Evolutionary conservation across 23 red algal genomes (phyloP), one percentile per base, ranked within the genome.

Genomic region (Gracilaria gracilis): DNA sequence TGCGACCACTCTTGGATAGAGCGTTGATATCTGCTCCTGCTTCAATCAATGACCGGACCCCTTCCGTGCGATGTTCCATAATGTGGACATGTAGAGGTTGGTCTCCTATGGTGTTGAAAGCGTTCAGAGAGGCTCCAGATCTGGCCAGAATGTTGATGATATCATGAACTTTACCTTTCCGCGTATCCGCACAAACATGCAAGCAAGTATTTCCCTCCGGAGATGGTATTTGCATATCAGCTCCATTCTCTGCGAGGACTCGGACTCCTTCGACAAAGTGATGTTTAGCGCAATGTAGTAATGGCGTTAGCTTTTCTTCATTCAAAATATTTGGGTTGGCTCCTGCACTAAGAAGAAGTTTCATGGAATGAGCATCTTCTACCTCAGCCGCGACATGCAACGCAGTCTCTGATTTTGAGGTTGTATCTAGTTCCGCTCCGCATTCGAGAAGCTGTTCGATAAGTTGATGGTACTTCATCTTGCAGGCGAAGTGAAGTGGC

Each of bases 211-310:
- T 66, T 59, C 80, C 80, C 38, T 83, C 61, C 4, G 67, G 36
- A 24, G 35, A 11, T 73, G 67, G 44, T 16, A 40, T 73, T 20
- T 73, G 16, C 34, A 73, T 23, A 44, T 83, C 80, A 66, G 55
- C 80, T 64, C 61, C 61, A 83, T 62, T 33, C n/a, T 83, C 54
- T 44, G 25, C 32, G 5, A 83, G 32, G 0, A 83, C 48, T 36
- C 55, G 55, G 11, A 83, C 35, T 7, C 80, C 80, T 24, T 83
- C 54, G 42, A 83, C 61, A 64, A 83, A 83, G 37, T 83, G 80
- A 21, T 64, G 27, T n/a, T 65, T 83, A 21, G 80, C 46, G 38
- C 80, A 83, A 36, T 57, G 27, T 4, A 83, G 80, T 25, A 62
- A 61, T 20, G 80, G 80, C 16, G 80, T 65, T n/a, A 83, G n/a